These are phyloP conservation scores for Davidsoniella virescens DNA, from an alignment of 2,329 filamentous ascomycete genomes.

Conservation along the genomic window DNA sequence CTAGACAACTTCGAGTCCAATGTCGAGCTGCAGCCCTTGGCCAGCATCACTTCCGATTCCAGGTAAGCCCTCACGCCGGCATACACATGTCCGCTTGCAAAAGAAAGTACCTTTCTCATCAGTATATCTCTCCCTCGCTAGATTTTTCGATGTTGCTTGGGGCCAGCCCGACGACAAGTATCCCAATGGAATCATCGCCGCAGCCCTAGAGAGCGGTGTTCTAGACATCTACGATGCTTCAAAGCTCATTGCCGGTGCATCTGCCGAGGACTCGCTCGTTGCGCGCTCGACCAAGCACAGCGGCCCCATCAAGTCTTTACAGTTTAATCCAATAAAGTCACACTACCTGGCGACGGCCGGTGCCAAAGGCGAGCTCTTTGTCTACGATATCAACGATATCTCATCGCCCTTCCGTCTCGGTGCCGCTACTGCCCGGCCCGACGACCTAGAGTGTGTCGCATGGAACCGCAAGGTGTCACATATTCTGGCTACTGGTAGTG, in stretches of 20 bases:
- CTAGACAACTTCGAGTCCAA: constrained; percentile 61
- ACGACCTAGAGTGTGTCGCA: constrained; percentile 90
- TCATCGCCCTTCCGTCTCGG: constrained; percentile 78
- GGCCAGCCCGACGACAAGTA: constrained; percentile 63
- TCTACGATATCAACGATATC: constrained; percentile 86
- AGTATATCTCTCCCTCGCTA: constrained; percentile 22
- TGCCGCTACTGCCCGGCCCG: constrained; percentile 71
- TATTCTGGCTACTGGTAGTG: constrained; percentile 86
- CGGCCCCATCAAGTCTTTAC: constrained; percentile 80
- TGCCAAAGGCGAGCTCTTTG: constrained; percentile 87
- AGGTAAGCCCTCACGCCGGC: constrained; percentile 43
- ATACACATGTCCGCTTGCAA: background rate
- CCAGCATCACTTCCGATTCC: constrained; percentile 72
- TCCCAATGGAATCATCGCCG: constrained; percentile 79
- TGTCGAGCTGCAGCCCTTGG: constrained; percentile 71
- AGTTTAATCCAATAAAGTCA: constrained; percentile 88
- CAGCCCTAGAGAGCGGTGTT: constrained; percentile 84
- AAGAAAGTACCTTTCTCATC: background rate
- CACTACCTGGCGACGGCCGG: constrained; percentile 87
- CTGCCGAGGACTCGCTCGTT: constrained; percentile 52
- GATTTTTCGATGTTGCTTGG: constrained; percentile 97
- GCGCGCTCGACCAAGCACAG: constrained; percentile 80
- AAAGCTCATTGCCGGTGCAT: constrained; percentile 39
- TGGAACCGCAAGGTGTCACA: constrained; percentile 98
- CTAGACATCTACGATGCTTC: constrained; percentile 87